Evolutionary conservation across 164 flowering plant species (phyloP), one percentile per base, ranked within the genome.

Genomic region (Magnolia officinalis): DNA sequence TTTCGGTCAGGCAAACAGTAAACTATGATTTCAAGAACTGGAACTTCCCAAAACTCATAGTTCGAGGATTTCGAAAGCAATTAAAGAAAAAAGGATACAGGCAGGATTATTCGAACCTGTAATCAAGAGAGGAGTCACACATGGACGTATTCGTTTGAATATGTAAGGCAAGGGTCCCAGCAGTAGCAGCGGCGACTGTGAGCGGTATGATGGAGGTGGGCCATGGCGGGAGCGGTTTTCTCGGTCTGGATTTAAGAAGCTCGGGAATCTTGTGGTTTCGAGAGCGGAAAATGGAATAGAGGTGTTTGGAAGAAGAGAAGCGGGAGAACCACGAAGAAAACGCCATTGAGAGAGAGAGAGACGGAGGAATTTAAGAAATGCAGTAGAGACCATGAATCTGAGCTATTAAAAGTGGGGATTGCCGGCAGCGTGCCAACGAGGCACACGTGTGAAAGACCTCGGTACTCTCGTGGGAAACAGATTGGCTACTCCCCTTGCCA

Each of bases 261-360:
- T 71, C 31, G 4, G 69, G 3, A 29, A 59, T 19, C 45, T 37
- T 37, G 6, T 37, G 16, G 61, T 55, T 55, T 55, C 61, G 13
- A 11, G 77, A 45, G 51, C 72, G 81, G 61, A 84, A 59, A 59
- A 72, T 76, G 74, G 70, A 63, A 83, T 71, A 75, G 50, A 75
- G 63, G 52, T 82, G 29, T 63, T 71, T 84, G 0, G 89, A 83
- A 13, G 83, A 80, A 37, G 86, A 85, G 58, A 87, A 68, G 9
- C 93, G 92, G 78, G 87, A 83, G 21, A 89, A 73, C 84, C 83
- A 80, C 26, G 79, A 73, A 4, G 81, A 59, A 73, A 80, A 85
- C 16, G 79, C 85, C 91, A 84, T 83, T 72, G 45, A 37, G 45
- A 37, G 45, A 37, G 45, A 37, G 45, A 37, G 45, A 37, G 45